Base-by-base conservation (phyloP, 2,329 filamentous ascomycete species). In the Aspergillus cejpii region DNA sequence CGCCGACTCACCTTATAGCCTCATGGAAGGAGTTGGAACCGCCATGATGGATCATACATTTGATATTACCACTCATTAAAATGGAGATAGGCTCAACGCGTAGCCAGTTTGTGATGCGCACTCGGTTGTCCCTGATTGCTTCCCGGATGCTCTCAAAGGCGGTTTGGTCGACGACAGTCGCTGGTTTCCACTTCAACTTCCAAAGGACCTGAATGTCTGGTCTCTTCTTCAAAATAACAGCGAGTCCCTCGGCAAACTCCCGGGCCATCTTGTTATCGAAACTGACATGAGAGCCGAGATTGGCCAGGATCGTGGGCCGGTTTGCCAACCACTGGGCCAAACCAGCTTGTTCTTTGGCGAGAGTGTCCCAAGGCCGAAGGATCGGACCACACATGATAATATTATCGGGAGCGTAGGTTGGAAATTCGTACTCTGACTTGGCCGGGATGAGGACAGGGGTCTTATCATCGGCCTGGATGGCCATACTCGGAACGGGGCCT, bases 11-110 rank as follows among this genome's bases (percentile, higher is more conserved):
- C 72, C 57, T 58, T 41, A 73, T 54, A 5, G 68, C 68, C 53
- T 77, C 74, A 26, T 72, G 65, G 44, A 66, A 76, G 0, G 70
- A 73, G 44, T 71, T 75, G 0, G 72, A 69, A 3, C 73, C 73
- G 6, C 73, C 73, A 45, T 76, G 73, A 41, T 74, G 67, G 2
- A 75, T 59, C 7, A 69, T 64, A 20, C 67, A 69, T 2, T 62
- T 57, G 4, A 76, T 53, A 12, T 63, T 52, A 0, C 68, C 68
- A 2, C 62, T 65, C 21, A 63, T 52, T 5, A 76, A 41, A 37
- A 61, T 41, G 14, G 44, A 38, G 3, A 45, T 40, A 1, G 71
- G 70, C 27, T 73, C 65, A 0, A 65, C 60, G 3, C 57, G 52
- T 2, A 75, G 33, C 72, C 73, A 75, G 3, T 65, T 51, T 2